Base-by-base conservation (phyloP, 148 eudicot genomes). In the Rheum nobile region DNA sequence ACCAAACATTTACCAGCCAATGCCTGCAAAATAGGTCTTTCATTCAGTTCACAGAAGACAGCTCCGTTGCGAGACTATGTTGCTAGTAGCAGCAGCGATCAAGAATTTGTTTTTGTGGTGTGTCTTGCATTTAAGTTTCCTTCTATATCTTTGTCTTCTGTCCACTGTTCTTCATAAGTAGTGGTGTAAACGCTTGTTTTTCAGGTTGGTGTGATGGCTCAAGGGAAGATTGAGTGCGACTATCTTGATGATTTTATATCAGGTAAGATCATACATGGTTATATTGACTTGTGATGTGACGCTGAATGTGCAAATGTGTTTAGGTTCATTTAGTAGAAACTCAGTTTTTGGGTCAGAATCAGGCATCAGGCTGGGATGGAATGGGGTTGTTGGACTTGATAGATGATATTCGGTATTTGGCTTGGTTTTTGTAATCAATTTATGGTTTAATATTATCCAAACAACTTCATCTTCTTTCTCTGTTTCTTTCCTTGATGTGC, bases 151-250 rank as follows among this genome's bases (percentile, higher is more conserved):
- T 29, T 26, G n/a, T 61, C 35, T 61, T 11, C 12, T 61, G 37
- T 61, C 6, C 35, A 54, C 37, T 29, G 4, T 11, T 5, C 8
- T 11, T 4, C 6, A 26, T 29, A 28, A 24, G 11, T 28, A 31
- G 37, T 5, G 35, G 35, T 24, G 13, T 24, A 16, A n/a, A n/a
- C 21, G 12, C 35, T 1, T 16, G 10, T 11, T 61, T 61, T 61
- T 13, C 68, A 61, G 68, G 68, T 61, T 31, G 68, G 68, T 29
- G 68, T 61, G 29, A 61, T 61, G 68, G 68, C 68, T 29, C 68
- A 61, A 4, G 68, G 68, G 10, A 61, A 61, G 37, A 61, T 61
- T 13, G 68, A 61, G 17, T 61, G 68, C 16, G 37, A 61, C 19
- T 61, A 61, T 14, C 35, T 61, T 16, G 68, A 61, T 31, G 68